These are phyloP conservation scores for Theileria sp. DNA, from an alignment of 169 alveolate genomes.

Conservation along the genomic window DNA sequence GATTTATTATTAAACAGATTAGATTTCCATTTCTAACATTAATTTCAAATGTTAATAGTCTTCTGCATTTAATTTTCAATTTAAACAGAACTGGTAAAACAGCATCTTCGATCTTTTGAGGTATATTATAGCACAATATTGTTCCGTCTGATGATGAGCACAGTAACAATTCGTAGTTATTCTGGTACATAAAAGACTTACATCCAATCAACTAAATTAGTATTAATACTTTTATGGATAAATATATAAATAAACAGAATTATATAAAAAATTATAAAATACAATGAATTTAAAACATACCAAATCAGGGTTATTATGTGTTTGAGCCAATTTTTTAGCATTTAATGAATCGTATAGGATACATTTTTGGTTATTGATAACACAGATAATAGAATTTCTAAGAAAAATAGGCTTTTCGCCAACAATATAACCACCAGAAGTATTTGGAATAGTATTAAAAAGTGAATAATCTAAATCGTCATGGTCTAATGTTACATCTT, in stretches of 20 bases:
- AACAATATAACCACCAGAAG: conserved; percentile 55
- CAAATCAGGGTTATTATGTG: conserved; percentile 33
- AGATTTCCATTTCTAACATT: not conserved
- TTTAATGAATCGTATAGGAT: conserved; percentile 39
- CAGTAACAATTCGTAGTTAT: conserved; percentile 17
- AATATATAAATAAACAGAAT: not conserved
- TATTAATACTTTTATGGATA: not conserved
- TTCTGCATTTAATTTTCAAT: not conserved
- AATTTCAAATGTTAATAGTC: not conserved
- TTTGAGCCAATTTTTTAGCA: conserved; percentile 25
- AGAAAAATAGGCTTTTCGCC: conserved; percentile 49
- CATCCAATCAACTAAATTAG: conserved; percentile 33
- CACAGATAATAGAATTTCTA: conserved; percentile 20
- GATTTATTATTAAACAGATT: not conserved
- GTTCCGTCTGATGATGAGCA: conserved; percentile 56
- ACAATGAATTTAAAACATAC: conserved; percentile 13
- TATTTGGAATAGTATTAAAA: not conserved
- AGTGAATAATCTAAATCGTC: not conserved
- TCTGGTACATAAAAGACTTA: conserved; percentile 21
- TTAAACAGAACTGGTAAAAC: not conserved
- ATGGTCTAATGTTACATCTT: not conserved
- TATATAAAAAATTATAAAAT: no score
- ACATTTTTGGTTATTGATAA: conserved; percentile 57
- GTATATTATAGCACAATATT: conserved; percentile 4
- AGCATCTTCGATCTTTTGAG: not conserved